These are phyloP conservation scores for Tricholomella constricta DNA, from an alignment of 768 basidiomycete genomes.

Conservation along the genomic window DNA sequence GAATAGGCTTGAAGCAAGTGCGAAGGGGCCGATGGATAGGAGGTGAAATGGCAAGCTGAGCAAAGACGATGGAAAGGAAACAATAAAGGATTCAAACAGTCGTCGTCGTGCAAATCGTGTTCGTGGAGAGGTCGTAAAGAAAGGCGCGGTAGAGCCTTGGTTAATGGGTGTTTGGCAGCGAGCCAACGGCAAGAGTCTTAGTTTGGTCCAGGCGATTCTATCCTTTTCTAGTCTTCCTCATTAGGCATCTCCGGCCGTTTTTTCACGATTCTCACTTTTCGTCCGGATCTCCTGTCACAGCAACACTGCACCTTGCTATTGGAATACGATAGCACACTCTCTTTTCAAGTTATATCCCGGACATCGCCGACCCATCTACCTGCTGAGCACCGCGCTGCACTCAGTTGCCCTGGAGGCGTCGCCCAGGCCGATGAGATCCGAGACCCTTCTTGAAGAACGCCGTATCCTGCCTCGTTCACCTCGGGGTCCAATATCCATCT, in stretches of 20 bases:
- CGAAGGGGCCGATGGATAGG: conserved; percentile 27
- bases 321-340: too few relatives aligned
- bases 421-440: neutral
- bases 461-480: neutral
- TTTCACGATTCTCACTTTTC: conserved; percentile 18
- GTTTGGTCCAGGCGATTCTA: conserved; percentile 34
- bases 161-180: conserved; percentile 31
- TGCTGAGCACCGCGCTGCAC: neutral
- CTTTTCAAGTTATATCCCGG: neutral
- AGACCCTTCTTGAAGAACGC: neutral
- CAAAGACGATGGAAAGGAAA: conserved; percentile 39
- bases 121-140: conserved; percentile 59
- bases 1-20: conserved; percentile 14
- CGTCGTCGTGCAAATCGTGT: conserved; percentile 59
- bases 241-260: conserved; percentile 17
- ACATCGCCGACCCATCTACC: conserved; percentile 11
- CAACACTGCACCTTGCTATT: too few relatives aligned
- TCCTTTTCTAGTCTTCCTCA: conserved; percentile 33
- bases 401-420: neutral
- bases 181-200: conserved; percentile 36
- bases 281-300: conserved; percentile 7
- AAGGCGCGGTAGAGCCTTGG: conserved; percentile 35
- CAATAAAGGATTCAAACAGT: conserved; percentile 36
- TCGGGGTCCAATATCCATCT: neutral
- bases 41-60: conserved; percentile 28